These are phyloP conservation scores for Dictyostelium intermedium DNA, from an alignment of 78 protist species.

Conservation along the genomic window DNA sequence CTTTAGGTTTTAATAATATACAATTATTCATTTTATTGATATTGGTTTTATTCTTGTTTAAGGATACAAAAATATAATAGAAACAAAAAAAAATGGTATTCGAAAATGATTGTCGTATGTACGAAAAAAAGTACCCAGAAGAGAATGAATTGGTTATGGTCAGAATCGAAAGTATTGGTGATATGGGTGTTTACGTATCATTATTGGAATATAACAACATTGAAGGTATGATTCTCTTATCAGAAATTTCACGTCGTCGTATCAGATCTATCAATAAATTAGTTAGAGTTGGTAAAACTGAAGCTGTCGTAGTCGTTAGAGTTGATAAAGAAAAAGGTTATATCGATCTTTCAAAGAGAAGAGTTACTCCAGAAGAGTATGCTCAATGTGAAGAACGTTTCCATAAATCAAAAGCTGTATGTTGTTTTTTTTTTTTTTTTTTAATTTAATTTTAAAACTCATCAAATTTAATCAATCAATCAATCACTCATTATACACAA, in stretches of 20 bases:
- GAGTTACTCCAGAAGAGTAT: constrained; percentile 95
- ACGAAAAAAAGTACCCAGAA: constrained; percentile 95
- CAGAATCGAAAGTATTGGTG: constrained; percentile 79
- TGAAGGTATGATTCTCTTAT: constrained; percentile 97
- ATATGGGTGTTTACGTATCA: constrained; percentile 96
- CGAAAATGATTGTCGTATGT: constrained; percentile 91
- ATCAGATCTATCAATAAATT: constrained; percentile 96
- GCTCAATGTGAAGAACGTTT: constrained; percentile 88
- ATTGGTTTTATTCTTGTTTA: not conserved
- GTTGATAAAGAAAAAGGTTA: constrained; percentile 98
- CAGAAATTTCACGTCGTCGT: constrained; percentile 97
- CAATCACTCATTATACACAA: not conserved
- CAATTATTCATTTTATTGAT: not conserved
- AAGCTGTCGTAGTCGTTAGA: constrained; percentile 97
- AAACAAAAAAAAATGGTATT: not conserved
- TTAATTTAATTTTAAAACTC: not conserved
- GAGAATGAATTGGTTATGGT: constrained; percentile 96
- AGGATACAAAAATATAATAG: not conserved
- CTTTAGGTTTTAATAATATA: not conserved
- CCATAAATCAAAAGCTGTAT: constrained; percentile 91
- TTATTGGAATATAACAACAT: constrained; percentile 88
- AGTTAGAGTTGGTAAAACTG: constrained; percentile 94
- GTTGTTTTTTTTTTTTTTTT: not conserved
- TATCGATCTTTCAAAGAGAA: constrained; percentile 97
- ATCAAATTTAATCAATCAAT: not conserved